Base-by-base conservation (phyloP, 1,139 yeast genomes). In the Hansenula sp. region DNA sequence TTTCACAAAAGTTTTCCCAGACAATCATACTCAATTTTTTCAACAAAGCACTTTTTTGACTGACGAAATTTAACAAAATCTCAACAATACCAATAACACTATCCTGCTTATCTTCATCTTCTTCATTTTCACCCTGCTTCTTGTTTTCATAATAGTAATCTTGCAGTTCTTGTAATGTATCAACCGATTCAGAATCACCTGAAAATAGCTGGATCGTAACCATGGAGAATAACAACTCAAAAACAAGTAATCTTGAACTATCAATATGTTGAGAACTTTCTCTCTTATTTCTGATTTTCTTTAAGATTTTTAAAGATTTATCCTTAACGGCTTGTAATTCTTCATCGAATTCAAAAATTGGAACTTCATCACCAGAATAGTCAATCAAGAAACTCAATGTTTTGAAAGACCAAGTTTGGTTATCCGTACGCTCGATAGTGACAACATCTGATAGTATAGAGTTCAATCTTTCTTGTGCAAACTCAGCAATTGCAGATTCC, bases 141-240 rank as follows among this genome's bases (percentile, higher is more conserved):
- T 71, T 67, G 28, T 69, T 62, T 35, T 68, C 67, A 35, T 72
- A 71, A 51, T 72, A 80, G 47, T 81, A 78, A 16, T 68, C 65
- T 45, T 74, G 80, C 44, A 91, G 67, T 59, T 91, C 99, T 33
- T 81, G 83, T 36, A 90, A 70, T 19, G 89, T 83, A 29, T 80
- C 71, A 5, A 85, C 79, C 0, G 96, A 84, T 50, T 91, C 98
- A 3, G 72, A 81, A 54, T 83, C 90, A 17, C 93, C 95, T 50
- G 82, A 70, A 58, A 83, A 90, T 36, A 91, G 72, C 60, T 90
- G 96, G 25, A 93, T 62, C 38, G 90, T 65, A 3, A 85, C 85
- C 76, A 88, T 79, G 0, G 96, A 84, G 47, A 87, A 79, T 41
- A 93, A 68, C 38, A 88, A 68, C 60, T 89, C 95, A 40, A 68